Conservation (phyloP, 306 rosid species). For the Rosa chinensis region DNA sequence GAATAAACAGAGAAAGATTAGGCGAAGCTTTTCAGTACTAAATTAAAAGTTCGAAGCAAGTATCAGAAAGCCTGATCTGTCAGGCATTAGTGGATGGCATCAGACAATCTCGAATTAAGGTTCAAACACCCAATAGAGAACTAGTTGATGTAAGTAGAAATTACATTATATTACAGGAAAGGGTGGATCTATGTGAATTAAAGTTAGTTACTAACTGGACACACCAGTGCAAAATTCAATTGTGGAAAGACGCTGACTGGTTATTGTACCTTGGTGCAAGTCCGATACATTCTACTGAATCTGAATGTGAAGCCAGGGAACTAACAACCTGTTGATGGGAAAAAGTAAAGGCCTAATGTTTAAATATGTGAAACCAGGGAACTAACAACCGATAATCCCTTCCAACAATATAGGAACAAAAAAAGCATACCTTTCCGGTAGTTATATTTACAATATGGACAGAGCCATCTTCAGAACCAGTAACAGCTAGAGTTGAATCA, state of each 20-base stretch:
- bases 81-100: neutral
- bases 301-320: constrained; percentile 60
- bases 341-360: constrained; percentile 21
- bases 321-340: constrained; percentile 65
- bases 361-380: neutral
- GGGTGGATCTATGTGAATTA: neutral
- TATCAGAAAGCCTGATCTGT: neutral
- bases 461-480: constrained; percentile 88
- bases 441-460: constrained; percentile 69
- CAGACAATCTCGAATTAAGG: neutral
- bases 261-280: constrained; percentile 63
- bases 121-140: neutral
- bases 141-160: neutral
- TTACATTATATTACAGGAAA: neutral
- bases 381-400: neutral
- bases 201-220: neutral
- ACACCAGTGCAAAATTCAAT: neutral
- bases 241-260: constrained; percentile 14
- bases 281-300: constrained; percentile 76
- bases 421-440: constrained; percentile 65
- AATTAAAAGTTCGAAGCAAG: neutral
- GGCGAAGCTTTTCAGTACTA: neutral
- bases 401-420: constrained; percentile 18
- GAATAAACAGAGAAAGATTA: neutral
- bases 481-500: constrained; percentile 64